Evolutionary conservation across 1,284 basidiomycete genomes (phyloP).

Genomic region (Pseudozyma sp.): DNA sequence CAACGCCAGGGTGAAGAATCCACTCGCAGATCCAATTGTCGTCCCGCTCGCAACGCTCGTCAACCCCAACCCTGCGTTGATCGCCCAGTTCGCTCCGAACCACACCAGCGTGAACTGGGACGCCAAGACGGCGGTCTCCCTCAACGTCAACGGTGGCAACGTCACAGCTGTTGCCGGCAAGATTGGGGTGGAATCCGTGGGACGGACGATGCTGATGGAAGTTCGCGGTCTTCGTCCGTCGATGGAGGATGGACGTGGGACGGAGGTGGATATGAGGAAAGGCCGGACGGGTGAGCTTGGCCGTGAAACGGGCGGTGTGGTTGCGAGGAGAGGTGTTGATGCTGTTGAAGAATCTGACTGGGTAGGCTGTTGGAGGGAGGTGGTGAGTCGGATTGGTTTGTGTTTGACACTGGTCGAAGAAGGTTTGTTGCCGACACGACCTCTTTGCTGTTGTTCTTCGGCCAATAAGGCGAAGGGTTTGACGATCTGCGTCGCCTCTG

Average conservation of each 20-base stretch:
- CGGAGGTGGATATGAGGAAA: slow-evolving; percentile 36
- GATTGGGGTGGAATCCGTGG: slow-evolving; percentile 1
- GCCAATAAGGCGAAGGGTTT: slow-evolving; percentile 26
- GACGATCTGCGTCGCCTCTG: slow-evolving; percentile 9
- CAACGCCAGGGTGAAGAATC: slow-evolving; percentile 91
- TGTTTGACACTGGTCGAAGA: slow-evolving; percentile 12
- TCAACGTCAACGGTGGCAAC: slow-evolving; percentile 60
- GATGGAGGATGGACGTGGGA: slow-evolving; percentile 62
- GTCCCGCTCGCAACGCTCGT: slow-evolving; percentile 67
- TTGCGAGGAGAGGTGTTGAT: slow-evolving; percentile 30
- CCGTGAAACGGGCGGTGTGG: slow-evolving; percentile 20
- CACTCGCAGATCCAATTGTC: slow-evolving; percentile 75
- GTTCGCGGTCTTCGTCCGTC: slow-evolving; percentile 60
- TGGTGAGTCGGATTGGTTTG: slow-evolving; percentile 29
- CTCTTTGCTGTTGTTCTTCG: slow-evolving; percentile 22
- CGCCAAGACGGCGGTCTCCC: slow-evolving; percentile 58
- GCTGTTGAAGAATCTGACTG: slow-evolving; percentile 35
- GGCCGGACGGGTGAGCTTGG: slow-evolving; percentile 38
- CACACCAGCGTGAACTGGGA: slow-evolving; percentile 65
- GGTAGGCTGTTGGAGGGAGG: slow-evolving; percentile 15
- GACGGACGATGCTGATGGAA: slow-evolving; percentile 38
- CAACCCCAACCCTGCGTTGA: slow-evolving; percentile 62
- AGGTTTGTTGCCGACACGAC: slow-evolving; percentile 9
- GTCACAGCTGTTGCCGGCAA: slow-evolving; percentile 7
- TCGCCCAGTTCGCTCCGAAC: slow-evolving; percentile 67